Evolutionary conservation across 2,329 filamentous ascomycete genomes (phyloP).

Genomic region (Beauveria asiatica): DNA sequence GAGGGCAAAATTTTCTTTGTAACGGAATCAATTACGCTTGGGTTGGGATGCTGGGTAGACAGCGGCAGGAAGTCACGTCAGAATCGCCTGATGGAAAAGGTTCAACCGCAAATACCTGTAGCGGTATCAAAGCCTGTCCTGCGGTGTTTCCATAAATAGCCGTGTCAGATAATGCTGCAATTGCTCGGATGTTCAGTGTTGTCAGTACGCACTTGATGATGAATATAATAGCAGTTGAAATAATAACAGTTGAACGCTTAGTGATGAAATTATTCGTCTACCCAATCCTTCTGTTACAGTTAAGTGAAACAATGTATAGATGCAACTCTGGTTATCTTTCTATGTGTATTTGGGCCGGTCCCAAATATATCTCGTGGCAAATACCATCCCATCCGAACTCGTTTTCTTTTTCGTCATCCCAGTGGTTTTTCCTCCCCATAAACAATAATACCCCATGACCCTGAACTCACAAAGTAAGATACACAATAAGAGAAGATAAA

Average conservation of each 20-base stretch:
- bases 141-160: not conserved
- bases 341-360: not conserved
- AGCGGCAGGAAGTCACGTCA: not conserved
- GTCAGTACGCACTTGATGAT: not conserved
- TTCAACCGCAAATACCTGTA: not conserved
- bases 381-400: not conserved
- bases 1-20: conserved; percentile 11
- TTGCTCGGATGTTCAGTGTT: not conserved
- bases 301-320: not conserved
- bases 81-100: not conserved
- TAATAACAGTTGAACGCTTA: not conserved
- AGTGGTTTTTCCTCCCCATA: not conserved
- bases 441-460: not conserved
- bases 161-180: not conserved
- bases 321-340: not conserved
- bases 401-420: not conserved
- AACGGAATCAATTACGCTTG: conserved; percentile 8
- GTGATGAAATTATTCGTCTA: not conserved
- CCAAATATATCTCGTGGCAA: conserved; percentile 3
- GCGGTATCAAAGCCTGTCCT: not conserved
- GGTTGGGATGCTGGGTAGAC: conserved; percentile 3
- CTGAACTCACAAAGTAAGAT: not conserved
- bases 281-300: not conserved
- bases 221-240: not conserved
- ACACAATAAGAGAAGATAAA: not conserved